Evolutionary conservation across 805 yeast species (phyloP).

Genomic region (Pichia insulana): DNA sequence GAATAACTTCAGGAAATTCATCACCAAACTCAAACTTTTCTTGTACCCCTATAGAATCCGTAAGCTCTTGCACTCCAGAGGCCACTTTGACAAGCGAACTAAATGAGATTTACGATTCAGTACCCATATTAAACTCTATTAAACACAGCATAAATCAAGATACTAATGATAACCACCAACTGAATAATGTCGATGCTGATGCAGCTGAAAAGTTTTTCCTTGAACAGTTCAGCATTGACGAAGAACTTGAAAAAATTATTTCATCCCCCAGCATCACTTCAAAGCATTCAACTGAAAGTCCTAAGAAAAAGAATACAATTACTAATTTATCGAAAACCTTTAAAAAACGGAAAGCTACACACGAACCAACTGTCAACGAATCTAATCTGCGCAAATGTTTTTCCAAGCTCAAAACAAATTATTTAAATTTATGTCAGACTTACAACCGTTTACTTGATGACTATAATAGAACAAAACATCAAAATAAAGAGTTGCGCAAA

Average conservation of each 20-base stretch:
- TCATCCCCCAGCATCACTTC: neutral
- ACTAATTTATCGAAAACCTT: neutral
- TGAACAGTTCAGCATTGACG: neutral
- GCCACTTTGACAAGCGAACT: constrained; percentile 5
- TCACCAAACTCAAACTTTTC: constrained; percentile 16
- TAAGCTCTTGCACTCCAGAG: constrained; percentile 13
- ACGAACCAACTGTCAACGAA: constrained; percentile 7
- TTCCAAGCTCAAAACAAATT: constrained; percentile 18
- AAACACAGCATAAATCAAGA: no score
- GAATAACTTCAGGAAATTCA: constrained; percentile 5
- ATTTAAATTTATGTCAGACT: constrained; percentile 17
- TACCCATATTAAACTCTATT: no score
- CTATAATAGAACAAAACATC: constrained; percentile 3
- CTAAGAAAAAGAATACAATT: no score
- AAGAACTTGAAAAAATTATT: constrained; percentile 4
- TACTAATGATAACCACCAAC: no score
- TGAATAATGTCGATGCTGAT: neutral
- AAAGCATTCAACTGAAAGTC: neutral
- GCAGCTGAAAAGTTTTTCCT: neutral
- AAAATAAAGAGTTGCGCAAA: neutral
- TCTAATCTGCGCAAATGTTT: constrained; percentile 18
- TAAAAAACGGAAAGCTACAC: neutral
- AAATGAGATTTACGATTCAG: neutral
- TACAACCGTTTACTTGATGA: constrained; percentile 16
- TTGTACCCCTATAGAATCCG: constrained; percentile 18